Evolutionary conservation across 306 rosid species (phyloP).

Genomic region (Cicer yamashitae): DNA sequence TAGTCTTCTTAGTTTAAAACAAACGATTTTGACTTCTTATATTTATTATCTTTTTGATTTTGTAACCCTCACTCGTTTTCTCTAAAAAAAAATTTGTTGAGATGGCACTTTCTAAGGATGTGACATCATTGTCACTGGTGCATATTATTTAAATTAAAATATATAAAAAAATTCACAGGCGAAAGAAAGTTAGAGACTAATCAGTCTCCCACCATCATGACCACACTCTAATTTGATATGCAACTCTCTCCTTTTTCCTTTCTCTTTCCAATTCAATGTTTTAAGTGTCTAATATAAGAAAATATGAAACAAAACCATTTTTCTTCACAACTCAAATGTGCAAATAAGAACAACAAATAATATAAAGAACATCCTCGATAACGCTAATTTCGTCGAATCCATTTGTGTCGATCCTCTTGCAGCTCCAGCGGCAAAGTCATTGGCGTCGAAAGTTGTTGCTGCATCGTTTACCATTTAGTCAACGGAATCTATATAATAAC

Average conservation of each 20-base stretch:
- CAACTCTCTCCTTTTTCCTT: not conserved
- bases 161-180: no score
- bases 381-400: conserved; percentile 7
- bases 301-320: conserved; percentile 12
- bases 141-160: no score
- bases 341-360: conserved; percentile 37
- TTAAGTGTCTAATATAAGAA: not conserved
- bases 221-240: conserved; percentile 30
- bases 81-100: no score
- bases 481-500: conserved; percentile 85
- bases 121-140: no score
- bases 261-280: not conserved
- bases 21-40: no score
- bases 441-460: conserved; percentile 87
- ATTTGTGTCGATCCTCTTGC: conserved; percentile 86
- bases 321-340: not conserved
- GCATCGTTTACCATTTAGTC: conserved; percentile 87
- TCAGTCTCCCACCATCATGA: conserved; percentile 14
- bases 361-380: not conserved
- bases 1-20: no score
- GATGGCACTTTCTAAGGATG: no score
- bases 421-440: conserved; percentile 92
- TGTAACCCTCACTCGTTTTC: no score
- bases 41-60: no score
- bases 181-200: not conserved